Evolutionary conservation across 805 yeast genomes (phyloP).

Genomic region (Myxozyma mucilagina): DNA sequence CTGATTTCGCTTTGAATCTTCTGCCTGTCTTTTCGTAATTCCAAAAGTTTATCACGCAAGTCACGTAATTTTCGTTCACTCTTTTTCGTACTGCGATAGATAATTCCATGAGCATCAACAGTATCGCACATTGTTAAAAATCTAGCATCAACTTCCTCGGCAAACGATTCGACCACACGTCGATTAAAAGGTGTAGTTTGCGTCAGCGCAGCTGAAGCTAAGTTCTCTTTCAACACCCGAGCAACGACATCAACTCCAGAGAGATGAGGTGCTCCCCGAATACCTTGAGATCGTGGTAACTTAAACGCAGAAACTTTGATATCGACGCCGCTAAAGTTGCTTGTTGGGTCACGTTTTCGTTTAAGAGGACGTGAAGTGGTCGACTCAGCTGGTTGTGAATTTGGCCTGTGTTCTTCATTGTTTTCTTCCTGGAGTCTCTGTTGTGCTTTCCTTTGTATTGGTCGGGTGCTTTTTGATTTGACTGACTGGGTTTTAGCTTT

Average conservation of each 20-base stretch:
- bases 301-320: constrained; percentile 12
- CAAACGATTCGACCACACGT: constrained; percentile 16
- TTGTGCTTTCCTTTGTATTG: background rate
- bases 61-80: background rate
- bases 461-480: too few species aligned
- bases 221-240: constrained; percentile 20
- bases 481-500: too few species aligned
- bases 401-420: too few species aligned
- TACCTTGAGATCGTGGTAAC: constrained; percentile 5
- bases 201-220: background rate
- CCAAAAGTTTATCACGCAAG: constrained; percentile 14
- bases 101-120: constrained; percentile 17
- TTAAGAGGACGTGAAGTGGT: background rate
- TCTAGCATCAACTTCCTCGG: constrained; percentile 24
- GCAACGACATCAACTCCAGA: constrained; percentile 27
- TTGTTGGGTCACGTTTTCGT: background rate
- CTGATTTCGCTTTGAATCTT: constrained; percentile 5
- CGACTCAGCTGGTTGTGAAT: too few species aligned
- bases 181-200: constrained; percentile 1
- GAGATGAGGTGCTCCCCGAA: constrained; percentile 11
- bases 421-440: background rate
- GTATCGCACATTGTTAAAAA: constrained; percentile 22
- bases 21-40: constrained; percentile 16
- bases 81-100: constrained; percentile 8
- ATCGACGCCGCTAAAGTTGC: background rate